A percentile compares a stretch with the other conserved stretches of the same genome.
Evolutionary conservation across 768 basidiomycete genomes (phyloP).

Genomic region (Boletus edulis): DNA sequence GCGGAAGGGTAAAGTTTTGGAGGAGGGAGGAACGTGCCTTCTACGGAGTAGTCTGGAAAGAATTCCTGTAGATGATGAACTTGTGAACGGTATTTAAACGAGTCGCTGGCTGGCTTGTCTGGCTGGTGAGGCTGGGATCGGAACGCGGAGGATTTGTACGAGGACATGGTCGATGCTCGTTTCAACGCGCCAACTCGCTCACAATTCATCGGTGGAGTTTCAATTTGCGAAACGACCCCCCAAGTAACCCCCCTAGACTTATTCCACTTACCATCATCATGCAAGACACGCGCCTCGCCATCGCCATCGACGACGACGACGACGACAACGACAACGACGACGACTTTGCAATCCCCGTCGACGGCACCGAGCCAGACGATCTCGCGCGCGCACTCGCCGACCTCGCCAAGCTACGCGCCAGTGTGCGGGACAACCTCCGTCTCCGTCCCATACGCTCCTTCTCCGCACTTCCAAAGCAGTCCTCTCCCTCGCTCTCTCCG

Average conservation of each 20-base stretch:
- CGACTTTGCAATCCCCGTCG: slow-evolving; percentile 19
- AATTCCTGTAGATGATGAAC: slow-evolving; percentile 65
- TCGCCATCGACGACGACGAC: slow-evolving; percentile 8
- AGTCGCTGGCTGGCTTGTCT: slow-evolving; percentile 8
- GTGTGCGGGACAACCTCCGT: slow-evolving; percentile 73
- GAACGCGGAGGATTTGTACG: slow-evolving; percentile 30
- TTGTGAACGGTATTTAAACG: slow-evolving; percentile 49
- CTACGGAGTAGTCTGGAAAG: slow-evolving; percentile 67
- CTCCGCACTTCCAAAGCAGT: slow-evolving; percentile 47
- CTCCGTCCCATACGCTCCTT: slow-evolving; percentile 72
- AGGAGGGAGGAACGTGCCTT: slow-evolving; percentile 45
- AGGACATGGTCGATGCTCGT: slow-evolving; percentile 18
- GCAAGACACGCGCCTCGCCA: slow-evolving; percentile 9
- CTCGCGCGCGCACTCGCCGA: slow-evolving; percentile 64
- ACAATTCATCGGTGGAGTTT: slow-evolving; percentile 14
- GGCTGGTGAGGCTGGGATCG: slow-evolving; percentile 19
- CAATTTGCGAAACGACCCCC: slow-evolving; percentile 22
- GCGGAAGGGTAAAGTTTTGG: not conserved
- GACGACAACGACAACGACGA: slow-evolving; percentile 26
- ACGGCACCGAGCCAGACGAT: slow-evolving; percentile 43
- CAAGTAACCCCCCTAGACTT: slow-evolving; percentile 8
- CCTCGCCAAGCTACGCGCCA: slow-evolving; percentile 67
- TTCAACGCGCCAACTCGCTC: not conserved
- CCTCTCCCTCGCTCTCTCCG: slow-evolving; percentile 34
- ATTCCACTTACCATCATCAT: slow-evolving; percentile 19